These are phyloP conservation scores for Panicum miliaceum DNA, from an alignment of 176 grass and related monocot species.

Conservation along the genomic window DNA sequence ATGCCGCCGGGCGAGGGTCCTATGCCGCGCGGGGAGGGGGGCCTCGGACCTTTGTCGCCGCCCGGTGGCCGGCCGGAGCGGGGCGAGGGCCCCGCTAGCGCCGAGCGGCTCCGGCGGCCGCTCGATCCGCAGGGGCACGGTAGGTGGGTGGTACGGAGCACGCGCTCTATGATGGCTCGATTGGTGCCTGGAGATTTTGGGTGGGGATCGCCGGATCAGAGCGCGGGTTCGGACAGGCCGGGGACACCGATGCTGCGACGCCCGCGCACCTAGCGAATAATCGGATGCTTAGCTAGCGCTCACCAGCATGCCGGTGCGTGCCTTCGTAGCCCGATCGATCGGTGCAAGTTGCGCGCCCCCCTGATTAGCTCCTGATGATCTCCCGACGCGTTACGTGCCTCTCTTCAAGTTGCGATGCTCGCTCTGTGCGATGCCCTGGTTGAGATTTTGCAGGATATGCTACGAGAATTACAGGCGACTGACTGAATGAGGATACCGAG, in stretches of 20 bases:
- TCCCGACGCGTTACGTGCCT: too few species aligned
- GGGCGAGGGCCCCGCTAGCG: too few species aligned
- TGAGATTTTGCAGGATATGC: not conserved
- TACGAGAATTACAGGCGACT: not conserved
- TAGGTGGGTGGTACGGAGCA: slow-evolving; percentile 22
- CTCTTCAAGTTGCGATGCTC: not conserved
- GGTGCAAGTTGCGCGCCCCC: not conserved
- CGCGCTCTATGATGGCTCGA: not conserved
- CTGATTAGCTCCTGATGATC: not conserved
- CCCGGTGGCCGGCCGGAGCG: not conserved
- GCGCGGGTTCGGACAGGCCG: not conserved
- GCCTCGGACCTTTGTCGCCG: not conserved
- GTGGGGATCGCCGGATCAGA: not conserved
- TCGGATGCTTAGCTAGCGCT: slow-evolving; percentile 37
- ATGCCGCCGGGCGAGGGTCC: not conserved
- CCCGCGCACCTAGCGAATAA: slow-evolving; percentile 19
- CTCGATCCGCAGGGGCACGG: not conserved
- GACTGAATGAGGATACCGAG: not conserved
- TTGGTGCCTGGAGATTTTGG: not conserved
- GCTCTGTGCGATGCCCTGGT: not conserved
- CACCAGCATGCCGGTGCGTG: slow-evolving; percentile 40
- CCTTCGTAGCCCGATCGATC: not conserved
- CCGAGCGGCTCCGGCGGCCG: not conserved
- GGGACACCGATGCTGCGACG: not conserved
- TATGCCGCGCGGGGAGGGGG: too few species aligned